phyloP scores from a whole-genome alignment of 1,284 basidiomycete genomes.

The Cystobasidium sp. region DNA sequence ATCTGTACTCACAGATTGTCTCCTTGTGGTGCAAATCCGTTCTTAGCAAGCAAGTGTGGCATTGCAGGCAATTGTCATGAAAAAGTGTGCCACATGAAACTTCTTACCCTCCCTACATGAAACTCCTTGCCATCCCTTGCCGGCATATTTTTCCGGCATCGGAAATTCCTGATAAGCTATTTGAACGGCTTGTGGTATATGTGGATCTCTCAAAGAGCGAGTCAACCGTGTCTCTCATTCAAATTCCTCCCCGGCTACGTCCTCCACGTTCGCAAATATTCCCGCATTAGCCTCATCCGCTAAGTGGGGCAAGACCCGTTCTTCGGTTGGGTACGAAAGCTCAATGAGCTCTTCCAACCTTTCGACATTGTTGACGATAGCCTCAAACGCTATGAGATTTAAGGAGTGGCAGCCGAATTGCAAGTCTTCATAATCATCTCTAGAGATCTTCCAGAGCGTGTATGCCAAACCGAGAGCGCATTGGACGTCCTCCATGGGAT shows the following conservation, averaged over 20 bases:
- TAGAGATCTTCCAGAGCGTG: not conserved
- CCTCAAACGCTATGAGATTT: slow-evolving; percentile 13
- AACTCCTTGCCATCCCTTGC: no score
- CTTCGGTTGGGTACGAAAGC: not conserved
- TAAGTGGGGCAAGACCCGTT: not conserved
- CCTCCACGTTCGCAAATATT: not conserved
- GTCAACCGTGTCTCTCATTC: not conserved
- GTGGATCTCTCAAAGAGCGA: no score
- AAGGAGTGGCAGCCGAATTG: slow-evolving; percentile 13
- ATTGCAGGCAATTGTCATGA: no score
- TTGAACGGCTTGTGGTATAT: no score
- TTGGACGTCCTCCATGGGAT: slow-evolving; percentile 1
- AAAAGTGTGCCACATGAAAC: no score
- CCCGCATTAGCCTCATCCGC: not conserved
- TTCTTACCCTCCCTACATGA: no score
- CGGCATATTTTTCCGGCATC: no score
- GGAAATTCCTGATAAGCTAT: no score
- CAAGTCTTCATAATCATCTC: slow-evolving; percentile 4
- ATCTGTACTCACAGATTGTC: no score
- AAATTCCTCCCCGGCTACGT: not conserved
- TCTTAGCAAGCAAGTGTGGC: no score
- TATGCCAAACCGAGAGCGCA: not conserved
- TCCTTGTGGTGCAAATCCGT: no score
- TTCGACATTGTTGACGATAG: slow-evolving; percentile 1
- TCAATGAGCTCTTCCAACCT: slow-evolving; percentile 21